A percentile compares a stretch with the other conserved stretches of the same genome.
phyloP scores from a whole-genome alignment of 148 eudicot species.

The Fallopia convolvulus region DNA sequence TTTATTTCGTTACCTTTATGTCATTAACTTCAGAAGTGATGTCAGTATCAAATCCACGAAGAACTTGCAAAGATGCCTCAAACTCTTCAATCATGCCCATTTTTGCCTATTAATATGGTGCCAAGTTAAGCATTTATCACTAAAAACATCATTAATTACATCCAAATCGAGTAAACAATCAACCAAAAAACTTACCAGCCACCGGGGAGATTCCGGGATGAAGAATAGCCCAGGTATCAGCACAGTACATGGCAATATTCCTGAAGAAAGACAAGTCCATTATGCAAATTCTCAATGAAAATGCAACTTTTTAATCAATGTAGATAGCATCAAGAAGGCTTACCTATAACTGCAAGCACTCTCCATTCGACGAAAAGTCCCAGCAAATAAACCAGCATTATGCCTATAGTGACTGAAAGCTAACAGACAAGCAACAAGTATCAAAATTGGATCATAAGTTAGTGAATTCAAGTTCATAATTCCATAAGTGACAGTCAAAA shows the following conservation, averaged over 20 bases:
- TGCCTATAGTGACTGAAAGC: constrained; percentile 93
- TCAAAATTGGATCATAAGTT: constrained; percentile 1
- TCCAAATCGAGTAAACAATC: not conserved
- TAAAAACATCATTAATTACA: not conserved
- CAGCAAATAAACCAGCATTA: constrained; percentile 80
- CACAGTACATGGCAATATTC: constrained; percentile 72
- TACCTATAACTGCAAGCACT: constrained; percentile 81
- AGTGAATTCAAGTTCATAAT: not conserved
- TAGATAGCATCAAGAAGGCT: not conserved
- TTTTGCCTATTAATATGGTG: constrained; percentile 54
- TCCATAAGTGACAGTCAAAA: not conserved
- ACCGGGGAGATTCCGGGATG: constrained; percentile 96
- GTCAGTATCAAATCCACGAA: constrained; percentile 87
- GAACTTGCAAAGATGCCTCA: constrained; percentile 95
- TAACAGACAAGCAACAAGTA: constrained; percentile 15
- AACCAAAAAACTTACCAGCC: constrained; percentile 59
- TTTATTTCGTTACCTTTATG: constrained; percentile 64
- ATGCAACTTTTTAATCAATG: not conserved
- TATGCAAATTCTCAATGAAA: not conserved
- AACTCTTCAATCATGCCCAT: constrained; percentile 90
- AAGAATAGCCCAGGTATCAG: constrained; percentile 95
- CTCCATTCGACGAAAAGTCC: constrained; percentile 92
- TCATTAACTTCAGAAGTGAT: constrained; percentile 81
- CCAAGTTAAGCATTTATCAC: not conserved
- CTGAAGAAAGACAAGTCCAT: constrained; percentile 30